These are phyloP conservation scores for Seiridium cupressi DNA, from an alignment of 2,329 filamentous ascomycete species.

Conservation along the genomic window DNA sequence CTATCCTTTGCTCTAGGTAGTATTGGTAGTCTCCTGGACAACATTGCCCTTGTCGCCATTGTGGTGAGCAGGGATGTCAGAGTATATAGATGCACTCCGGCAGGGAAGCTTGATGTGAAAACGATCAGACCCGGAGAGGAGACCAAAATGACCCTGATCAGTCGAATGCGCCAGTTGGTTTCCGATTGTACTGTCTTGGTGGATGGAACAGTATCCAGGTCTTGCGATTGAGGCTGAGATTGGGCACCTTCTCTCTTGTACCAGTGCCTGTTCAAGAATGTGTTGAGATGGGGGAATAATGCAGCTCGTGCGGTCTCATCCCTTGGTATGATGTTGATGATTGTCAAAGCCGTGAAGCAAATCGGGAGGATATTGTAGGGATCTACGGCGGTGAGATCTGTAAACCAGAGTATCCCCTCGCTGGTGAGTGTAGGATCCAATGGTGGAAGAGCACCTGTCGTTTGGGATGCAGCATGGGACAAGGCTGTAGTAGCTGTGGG, in stretches of 20 bases:
- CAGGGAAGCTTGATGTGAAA: slow-evolving; percentile 36
- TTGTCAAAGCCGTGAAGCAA: slow-evolving; percentile 32
- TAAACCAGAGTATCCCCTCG: slow-evolving; percentile 56
- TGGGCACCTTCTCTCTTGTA: too few relatives aligned
- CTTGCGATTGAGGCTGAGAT: neutral
- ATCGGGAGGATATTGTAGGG: slow-evolving; percentile 48
- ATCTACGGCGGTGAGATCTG: slow-evolving; percentile 50
- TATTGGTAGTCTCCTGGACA: slow-evolving; percentile 24
- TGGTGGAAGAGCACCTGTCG: neutral
- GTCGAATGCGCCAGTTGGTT: neutral
- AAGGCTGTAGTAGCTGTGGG: too few relatives aligned
- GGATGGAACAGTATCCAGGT: neutral
- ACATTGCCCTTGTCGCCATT: slow-evolving; percentile 13
- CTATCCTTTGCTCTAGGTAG: slow-evolving; percentile 14
- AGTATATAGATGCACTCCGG: slow-evolving; percentile 44
- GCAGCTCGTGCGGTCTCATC: slow-evolving; percentile 13
- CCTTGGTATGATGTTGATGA: slow-evolving; percentile 31
- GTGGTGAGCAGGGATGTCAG: slow-evolving; percentile 30
- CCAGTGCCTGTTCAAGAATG: neutral
- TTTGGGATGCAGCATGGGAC: neutral
- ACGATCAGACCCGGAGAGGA: slow-evolving; percentile 24
- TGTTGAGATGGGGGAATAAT: neutral
- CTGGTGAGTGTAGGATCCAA: slow-evolving; percentile 40
- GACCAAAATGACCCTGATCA: neutral
- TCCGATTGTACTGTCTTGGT: neutral